Base-by-base conservation (phyloP, 805 yeast species). In the Yamadazyma endophytica region DNA sequence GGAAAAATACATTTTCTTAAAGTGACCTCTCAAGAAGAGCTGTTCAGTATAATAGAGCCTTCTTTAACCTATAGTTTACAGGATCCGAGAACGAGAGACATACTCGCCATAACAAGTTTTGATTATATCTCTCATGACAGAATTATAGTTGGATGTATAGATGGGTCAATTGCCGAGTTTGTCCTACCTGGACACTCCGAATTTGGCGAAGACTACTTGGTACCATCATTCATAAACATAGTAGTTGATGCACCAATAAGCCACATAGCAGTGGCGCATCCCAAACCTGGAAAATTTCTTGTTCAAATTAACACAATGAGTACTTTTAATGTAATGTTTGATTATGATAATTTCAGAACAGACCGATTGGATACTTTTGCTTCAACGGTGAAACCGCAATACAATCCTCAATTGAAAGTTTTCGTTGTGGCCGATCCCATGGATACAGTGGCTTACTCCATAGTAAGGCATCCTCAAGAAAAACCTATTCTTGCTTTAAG, bases 81-180 rank as follows among this genome's bases (percentile, higher is more conserved):
- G 25, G 44, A 24, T 13, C 28, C 41, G 19, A 27, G 44, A 16
- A 28, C 17, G 6, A 21, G 21, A 13, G 34, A 28, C 4, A 22
- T 24, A 6, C 28, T 40, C 2, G 44, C 58, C 0, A 69, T 79
- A 4, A 66, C 77, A 1, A 52, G 73, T 21, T 70, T 61, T 39
- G 78, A 71, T 39, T 73, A 72, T 54, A 24, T 74, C 4, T 63
- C 65, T 7, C 44, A 61, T 4, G 56, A 60, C 3, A 58, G 48
- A 9, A 49, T 82, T 2, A 49, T 79, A 2, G 73, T 76, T 18
- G 90, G 89, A 0, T 68, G 75, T 4, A 51, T 63, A 2, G 70
- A 73, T 32, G 92, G 92, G 0, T 59, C 58, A 18, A 54, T 82
- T 7, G 78, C 77, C 0, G 87, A 80, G 45, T 79, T 68, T 36